Conservation (phyloP, 2,329 filamentous ascomycete genomes). For the Huntiella savannae region DNA sequence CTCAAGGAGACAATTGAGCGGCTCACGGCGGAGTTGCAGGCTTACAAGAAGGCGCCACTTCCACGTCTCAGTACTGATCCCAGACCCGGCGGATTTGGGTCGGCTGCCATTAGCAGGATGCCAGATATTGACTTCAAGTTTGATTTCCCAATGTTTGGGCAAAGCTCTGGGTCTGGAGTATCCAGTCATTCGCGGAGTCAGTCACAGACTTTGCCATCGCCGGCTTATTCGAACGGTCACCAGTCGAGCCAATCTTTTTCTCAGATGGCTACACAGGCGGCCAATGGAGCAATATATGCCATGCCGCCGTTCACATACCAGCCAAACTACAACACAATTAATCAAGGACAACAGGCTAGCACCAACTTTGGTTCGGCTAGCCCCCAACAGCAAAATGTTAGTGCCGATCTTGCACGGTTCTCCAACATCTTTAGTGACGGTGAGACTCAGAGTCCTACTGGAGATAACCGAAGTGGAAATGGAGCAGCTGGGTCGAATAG, state of each 20-base stretch:
- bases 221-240: not conserved
- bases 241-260: not conserved
- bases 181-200: conserved; percentile 5
- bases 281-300: conserved; percentile 3
- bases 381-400: not conserved
- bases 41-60: conserved; percentile 68
- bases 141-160: conserved; percentile 87
- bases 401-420: conserved; percentile 5
- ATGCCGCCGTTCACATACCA: not conserved
- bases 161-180: conserved; percentile 33
- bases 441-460: not conserved
- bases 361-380: not conserved
- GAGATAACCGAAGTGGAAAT: not conserved
- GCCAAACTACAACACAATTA: not conserved
- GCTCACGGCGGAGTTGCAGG: conserved; percentile 64
- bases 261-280: not conserved
- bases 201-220: conserved; percentile 10
- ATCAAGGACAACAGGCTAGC: not conserved
- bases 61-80: conserved; percentile 30
- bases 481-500: not conserved
- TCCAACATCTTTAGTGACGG: conserved; percentile 5
- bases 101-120: conserved; percentile 35
- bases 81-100: conserved; percentile 21
- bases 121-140: conserved; percentile 77
- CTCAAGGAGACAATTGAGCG: conserved; percentile 78